Base-by-base conservation (phyloP, 495 filamentous ascomycete genomes). In the Aspergillus sclerotioniger region DNA sequence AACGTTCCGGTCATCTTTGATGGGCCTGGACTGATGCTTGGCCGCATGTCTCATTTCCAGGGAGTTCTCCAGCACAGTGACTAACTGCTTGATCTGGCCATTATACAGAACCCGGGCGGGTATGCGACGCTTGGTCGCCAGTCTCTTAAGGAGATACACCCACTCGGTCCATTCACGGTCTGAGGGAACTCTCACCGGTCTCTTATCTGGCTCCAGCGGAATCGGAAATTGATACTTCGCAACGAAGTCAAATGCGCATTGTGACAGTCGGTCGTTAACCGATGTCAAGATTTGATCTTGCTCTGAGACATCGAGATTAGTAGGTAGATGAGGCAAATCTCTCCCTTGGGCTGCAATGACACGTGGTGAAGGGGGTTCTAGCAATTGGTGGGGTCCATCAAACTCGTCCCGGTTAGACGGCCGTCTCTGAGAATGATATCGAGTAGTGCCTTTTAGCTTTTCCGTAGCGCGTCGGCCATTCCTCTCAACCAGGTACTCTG, bases 81-180 rank as follows among this genome's bases (percentile, higher is more conserved):
- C 87, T 67, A 92, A 81, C 70, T 92, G 88, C 70, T 92, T 92
- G 75, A 95, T 95, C 72, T 93, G 90, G 59, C 89, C 87, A 70
- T 92, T 90, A 74, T 95, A 92, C 35, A 95, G 76, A 12, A 92
- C 87, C 51, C 89, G 78, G 17, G 90, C 86, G 16, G 90, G 90
- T 61, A 95, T 93, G 45, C 90, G 84, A 28, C 90, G 80, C 73
- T 92, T 92, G 33, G 90, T 93, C 33, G 90, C 90, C 57, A 95
- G 79, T 37, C 90, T 82, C 75, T 92, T 93, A 57, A 95, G 79
- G 54, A 95, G 82, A 72, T 91, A 90, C 32, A 92, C 90, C 90
- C 90, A 95, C 69, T 95, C 90, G 62, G 89, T 92, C 90, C 90
- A 95, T 71, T 92, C 90, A 58, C 90, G 81, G 71, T 95, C 90